A percentile compares a stretch with the other conserved stretches of the same genome.
Evolutionary conservation across 768 basidiomycete species (phyloP).

Genomic region (Russula earlei): DNA sequence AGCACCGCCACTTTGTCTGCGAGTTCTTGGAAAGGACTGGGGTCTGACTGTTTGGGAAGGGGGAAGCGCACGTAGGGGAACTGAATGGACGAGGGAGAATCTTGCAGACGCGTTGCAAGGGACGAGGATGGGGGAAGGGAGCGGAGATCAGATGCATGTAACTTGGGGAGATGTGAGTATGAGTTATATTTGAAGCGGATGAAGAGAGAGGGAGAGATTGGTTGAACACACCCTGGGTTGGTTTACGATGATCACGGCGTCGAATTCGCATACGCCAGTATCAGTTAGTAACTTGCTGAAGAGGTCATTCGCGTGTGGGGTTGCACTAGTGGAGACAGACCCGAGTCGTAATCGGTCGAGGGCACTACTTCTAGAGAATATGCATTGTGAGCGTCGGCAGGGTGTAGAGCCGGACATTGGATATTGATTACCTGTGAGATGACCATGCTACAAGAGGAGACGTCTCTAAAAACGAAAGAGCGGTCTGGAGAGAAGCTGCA

Average conservation of each 20-base stretch:
- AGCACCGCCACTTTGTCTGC: conserved; percentile 37
- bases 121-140: conserved; percentile 42
- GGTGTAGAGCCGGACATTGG: neutral
- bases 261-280: conserved; percentile 48
- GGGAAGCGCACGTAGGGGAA: conserved; percentile 45
- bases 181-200: too few species aligned
- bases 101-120: conserved; percentile 38
- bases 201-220: too few species aligned
- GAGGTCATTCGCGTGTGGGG: conserved; percentile 23
- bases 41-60: conserved; percentile 22
- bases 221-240: conserved; percentile 56
- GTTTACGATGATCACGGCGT: conserved; percentile 57
- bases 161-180: conserved; percentile 29
- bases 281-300: conserved; percentile 36
- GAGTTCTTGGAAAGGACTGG: conserved; percentile 27
- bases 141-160: conserved; percentile 71
- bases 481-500: conserved; percentile 36
- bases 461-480: conserved; percentile 51
- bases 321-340: conserved; percentile 3
- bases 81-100: conserved; percentile 48
- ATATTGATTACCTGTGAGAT: conserved; percentile 41
- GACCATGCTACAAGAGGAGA: conserved; percentile 65
- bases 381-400: neutral
- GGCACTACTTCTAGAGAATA: conserved; percentile 35
- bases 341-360: conserved; percentile 27